A percentile compares a stretch with the other conserved stretches of the same genome.
These are phyloP conservation scores for Coemansia sp. DNA, from an alignment of 192 early-diverging fungal genomes.

Conservation along the genomic window DNA sequence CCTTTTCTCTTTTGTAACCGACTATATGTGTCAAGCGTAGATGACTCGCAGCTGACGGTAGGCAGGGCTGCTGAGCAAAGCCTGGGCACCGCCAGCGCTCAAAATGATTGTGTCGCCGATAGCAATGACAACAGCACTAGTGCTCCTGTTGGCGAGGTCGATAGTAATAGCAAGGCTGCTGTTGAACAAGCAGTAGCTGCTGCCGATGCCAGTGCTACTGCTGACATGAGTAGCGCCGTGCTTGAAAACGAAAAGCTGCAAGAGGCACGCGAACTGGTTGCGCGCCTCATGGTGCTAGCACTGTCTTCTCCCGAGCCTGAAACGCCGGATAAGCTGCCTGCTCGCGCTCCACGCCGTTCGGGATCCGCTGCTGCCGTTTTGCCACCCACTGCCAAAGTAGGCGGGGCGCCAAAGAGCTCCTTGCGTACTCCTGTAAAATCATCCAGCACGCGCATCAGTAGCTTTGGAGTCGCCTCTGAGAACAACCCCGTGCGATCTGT, in stretches of 20 bases:
- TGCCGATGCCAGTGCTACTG: background rate
- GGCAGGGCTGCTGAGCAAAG: constrained; percentile 11
- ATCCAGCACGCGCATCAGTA: constrained; percentile 42
- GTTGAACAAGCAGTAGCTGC: background rate
- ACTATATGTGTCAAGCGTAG: constrained; percentile 4
- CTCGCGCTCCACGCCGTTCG: constrained; percentile 33
- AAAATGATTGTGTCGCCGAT: background rate
- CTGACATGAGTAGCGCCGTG: background rate
- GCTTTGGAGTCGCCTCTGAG: constrained; percentile 49
- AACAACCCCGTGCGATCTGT: constrained; percentile 45
- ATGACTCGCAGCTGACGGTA: constrained; percentile 38
- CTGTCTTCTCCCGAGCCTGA: constrained; percentile 35
- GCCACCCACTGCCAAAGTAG: constrained; percentile 8
- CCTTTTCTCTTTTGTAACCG: background rate
- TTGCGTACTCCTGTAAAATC: constrained; percentile 34
- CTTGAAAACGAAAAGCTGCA: constrained; percentile 23
- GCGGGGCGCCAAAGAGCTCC: constrained; percentile 18
- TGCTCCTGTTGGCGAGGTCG: background rate
- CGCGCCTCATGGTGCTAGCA: constrained; percentile 50
- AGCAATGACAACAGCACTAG: constrained; percentile 8
- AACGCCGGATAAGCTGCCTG: constrained; percentile 13
- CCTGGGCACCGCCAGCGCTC: background rate
- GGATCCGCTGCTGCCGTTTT: constrained; percentile 9
- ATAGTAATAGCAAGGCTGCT: background rate
- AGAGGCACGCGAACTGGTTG: constrained; percentile 50